These are phyloP conservation scores for Capronia coronata DNA, from an alignment of 2,329 filamentous ascomycete genomes.

Conservation along the genomic window DNA sequence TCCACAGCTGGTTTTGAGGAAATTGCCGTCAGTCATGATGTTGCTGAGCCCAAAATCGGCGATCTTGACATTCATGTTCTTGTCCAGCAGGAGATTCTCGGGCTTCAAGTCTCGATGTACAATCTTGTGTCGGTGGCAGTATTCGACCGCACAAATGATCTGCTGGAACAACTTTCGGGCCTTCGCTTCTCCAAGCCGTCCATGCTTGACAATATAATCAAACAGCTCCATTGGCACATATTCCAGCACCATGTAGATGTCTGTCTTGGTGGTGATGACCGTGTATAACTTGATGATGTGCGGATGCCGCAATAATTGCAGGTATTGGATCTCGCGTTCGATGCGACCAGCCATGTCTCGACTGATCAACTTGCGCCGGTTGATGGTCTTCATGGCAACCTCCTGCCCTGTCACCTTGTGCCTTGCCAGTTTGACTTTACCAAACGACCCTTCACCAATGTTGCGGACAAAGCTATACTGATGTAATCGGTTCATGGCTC, in stretches of 20 bases:
- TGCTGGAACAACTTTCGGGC: slow-evolving; percentile 99
- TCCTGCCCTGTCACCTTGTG: slow-evolving; percentile 89
- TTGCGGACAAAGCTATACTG: slow-evolving; percentile 88
- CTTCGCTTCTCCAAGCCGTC: slow-evolving; percentile 81
- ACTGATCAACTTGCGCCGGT: slow-evolving; percentile 89
- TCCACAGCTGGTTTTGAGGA: slow-evolving; percentile 95
- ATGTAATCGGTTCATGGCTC: slow-evolving; percentile 75
- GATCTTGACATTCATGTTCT: slow-evolving; percentile 96
- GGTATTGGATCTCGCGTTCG: slow-evolving; percentile 95
- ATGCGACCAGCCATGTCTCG: slow-evolving; percentile 97
- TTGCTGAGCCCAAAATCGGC: slow-evolving; percentile 98
- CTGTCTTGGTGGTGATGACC: slow-evolving; percentile 86
- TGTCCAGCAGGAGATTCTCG: slow-evolving; percentile 91
- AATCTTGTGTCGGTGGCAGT: slow-evolving; percentile 98
- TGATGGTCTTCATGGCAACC: slow-evolving; percentile 96
- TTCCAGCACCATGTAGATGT: slow-evolving; percentile 99
- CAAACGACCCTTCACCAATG: slow-evolving; percentile 92
- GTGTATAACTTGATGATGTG: slow-evolving; percentile 99
- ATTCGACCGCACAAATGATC: slow-evolving; percentile 97
- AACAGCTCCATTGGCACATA: slow-evolving; percentile 96
- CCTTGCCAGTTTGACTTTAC: slow-evolving; percentile 94
- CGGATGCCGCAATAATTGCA: slow-evolving; percentile 89
- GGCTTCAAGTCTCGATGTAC: slow-evolving; percentile 96
- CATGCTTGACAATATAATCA: slow-evolving; percentile 94
- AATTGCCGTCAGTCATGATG: slow-evolving; percentile 99